A percentile compares a stretch with the other conserved stretches of the same genome.
Evolutionary conservation across 1,284 basidiomycete genomes (phyloP).

Genomic region (Apiotrichum veenhuisii): DNA sequence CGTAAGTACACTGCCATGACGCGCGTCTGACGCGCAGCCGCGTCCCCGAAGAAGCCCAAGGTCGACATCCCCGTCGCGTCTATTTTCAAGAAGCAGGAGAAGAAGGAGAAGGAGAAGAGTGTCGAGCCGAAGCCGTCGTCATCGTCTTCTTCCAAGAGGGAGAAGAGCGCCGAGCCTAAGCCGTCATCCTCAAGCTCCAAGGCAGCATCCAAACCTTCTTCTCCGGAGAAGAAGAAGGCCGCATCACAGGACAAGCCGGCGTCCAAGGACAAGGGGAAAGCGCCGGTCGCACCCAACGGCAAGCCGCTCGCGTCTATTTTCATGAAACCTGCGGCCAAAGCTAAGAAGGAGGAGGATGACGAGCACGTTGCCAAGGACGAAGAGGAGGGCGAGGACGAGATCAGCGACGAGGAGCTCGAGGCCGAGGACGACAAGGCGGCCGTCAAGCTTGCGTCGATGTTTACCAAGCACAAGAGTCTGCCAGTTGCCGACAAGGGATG

Average conservation of each 20-base stretch:
- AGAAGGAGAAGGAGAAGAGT: background rate
- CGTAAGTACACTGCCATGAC: slow-evolving; percentile 4
- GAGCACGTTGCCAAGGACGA: slow-evolving; percentile 50
- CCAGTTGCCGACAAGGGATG: slow-evolving; percentile 79
- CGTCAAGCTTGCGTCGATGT: slow-evolving; percentile 63
- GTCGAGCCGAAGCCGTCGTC: background rate
- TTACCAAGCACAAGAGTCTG: slow-evolving; percentile 54
- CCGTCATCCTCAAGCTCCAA: slow-evolving; percentile 3
- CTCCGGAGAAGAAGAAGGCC: background rate
- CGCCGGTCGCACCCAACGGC: slow-evolving; percentile 22
- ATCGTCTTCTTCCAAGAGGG: too few relatives aligned
- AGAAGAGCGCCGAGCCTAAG: background rate
- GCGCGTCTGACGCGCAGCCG: slow-evolving; percentile 8
- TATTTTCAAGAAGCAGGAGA: slow-evolving; percentile 22
- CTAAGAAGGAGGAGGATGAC: slow-evolving; percentile 30
- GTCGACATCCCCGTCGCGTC: slow-evolving; percentile 20
- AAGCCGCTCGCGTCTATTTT: slow-evolving; percentile 50
- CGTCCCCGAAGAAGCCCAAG: slow-evolving; percentile 37
- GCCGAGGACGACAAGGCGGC: slow-evolving; percentile 61
- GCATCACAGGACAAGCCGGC: background rate
- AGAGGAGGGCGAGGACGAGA: slow-evolving; percentile 46
- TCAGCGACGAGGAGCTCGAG: slow-evolving; percentile 47
- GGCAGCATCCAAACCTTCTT: slow-evolving; percentile 4
- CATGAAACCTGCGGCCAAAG: slow-evolving; percentile 34
- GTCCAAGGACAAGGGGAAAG: slow-evolving; percentile 2